Conservation (phyloP, 805 yeast genomes). For the Yamadazyma phyllophila region DNA sequence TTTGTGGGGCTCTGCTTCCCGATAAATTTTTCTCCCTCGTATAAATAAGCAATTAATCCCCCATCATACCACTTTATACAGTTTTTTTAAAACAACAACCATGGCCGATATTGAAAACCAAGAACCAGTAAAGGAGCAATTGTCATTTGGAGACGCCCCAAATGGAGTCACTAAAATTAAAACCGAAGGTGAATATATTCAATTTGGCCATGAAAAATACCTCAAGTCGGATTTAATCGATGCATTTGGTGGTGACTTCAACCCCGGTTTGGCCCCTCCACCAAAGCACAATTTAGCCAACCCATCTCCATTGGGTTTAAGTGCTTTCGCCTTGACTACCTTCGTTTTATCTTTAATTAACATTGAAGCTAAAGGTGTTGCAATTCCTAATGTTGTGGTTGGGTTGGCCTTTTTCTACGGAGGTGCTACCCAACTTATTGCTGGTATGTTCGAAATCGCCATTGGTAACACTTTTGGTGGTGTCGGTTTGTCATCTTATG, state of each 20-base stretch:
- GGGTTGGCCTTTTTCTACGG: conserved; percentile 71
- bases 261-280: conserved; percentile 56
- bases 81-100: not conserved
- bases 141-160: conserved; percentile 18
- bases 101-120: conserved; percentile 38
- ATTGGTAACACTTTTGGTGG: conserved; percentile 76
- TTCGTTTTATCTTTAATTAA: conserved; percentile 64
- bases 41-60: not conserved
- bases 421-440: conserved; percentile 66
- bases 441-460: conserved; percentile 77
- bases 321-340: conserved; percentile 68
- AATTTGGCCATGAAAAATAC: conserved; percentile 70
- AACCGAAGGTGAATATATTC: conserved; percentile 60
- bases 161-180: conserved; percentile 27
- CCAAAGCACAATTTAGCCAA: conserved; percentile 52
- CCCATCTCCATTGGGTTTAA: conserved; percentile 74
- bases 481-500: conserved; percentile 56
- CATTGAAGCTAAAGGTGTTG: conserved; percentile 66
- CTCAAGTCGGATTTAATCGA: conserved; percentile 54
- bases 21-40: not conserved
- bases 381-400: conserved; percentile 57
- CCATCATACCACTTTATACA: not conserved
- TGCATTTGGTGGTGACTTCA: conserved; percentile 83
- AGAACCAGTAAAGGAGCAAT: conserved; percentile 28
- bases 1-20: conserved; percentile 4